phyloP scores from a whole-genome alignment of 495 filamentous ascomycete species.

The Parachaetomium inaequale region DNA sequence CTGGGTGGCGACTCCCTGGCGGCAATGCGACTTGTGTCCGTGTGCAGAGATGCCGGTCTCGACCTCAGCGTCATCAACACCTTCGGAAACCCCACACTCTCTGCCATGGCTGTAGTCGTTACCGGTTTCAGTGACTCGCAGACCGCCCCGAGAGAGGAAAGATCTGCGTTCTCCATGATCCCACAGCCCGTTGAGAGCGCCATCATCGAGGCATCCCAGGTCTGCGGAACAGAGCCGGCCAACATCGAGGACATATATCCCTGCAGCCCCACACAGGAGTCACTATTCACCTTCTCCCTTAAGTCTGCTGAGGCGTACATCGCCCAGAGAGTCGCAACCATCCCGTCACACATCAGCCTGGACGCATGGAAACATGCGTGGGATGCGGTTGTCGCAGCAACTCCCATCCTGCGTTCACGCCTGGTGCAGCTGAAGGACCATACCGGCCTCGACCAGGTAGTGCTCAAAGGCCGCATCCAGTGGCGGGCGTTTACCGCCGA shows the following conservation, averaged over 20 bases:
- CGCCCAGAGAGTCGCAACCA: slow-evolving; percentile 45
- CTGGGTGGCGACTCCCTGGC: slow-evolving; percentile 34
- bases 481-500: slow-evolving; percentile 42
- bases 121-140: not conserved
- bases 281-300: slow-evolving; percentile 48
- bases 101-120: slow-evolving; percentile 24
- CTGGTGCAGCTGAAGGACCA: slow-evolving; percentile 50
- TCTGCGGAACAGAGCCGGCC: slow-evolving; percentile 42
- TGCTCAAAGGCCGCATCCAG: slow-evolving; percentile 33
- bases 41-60: slow-evolving; percentile 20
- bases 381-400: slow-evolving; percentile 45
- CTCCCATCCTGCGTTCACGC: slow-evolving; percentile 55
- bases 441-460: slow-evolving; percentile 50
- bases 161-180: slow-evolving; percentile 21
- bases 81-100: slow-evolving; percentile 23
- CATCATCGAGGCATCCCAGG: slow-evolving; percentile 38
- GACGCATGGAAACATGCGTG: slow-evolving; percentile 52
- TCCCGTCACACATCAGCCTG: slow-evolving; percentile 44
- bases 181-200: not conserved
- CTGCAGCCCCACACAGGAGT: slow-evolving; percentile 63
- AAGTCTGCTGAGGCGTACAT: slow-evolving; percentile 53
- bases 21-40: slow-evolving; percentile 31
- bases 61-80: slow-evolving; percentile 23
- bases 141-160: not conserved
- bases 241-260: slow-evolving; percentile 57